Percentiles rank a stretch among this genome's conserved stretches.
Conservation (phyloP, 2,329 filamentous ascomycete species). For the Pyrenophora graminea region DNA sequence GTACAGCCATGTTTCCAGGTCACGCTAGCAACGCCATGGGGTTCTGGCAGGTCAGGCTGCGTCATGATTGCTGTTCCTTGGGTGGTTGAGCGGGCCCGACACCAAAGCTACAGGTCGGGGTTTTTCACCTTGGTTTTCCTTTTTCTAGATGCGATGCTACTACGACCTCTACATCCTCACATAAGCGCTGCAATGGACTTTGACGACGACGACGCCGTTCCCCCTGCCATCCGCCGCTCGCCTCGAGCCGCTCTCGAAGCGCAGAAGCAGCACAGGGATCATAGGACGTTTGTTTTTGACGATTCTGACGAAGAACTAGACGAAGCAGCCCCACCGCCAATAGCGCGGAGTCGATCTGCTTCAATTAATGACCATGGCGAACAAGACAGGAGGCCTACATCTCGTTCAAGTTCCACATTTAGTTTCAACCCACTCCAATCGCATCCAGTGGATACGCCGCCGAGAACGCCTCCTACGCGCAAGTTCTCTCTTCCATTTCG, state of each 20-base stretch:
- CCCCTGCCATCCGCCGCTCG: slow-evolving; percentile 26
- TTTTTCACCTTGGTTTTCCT: slow-evolving; percentile 4
- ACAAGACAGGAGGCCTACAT: background rate
- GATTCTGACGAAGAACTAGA: slow-evolving; percentile 20
- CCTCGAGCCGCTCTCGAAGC: slow-evolving; percentile 24
- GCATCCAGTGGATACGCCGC: slow-evolving; percentile 20
- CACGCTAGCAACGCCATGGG: slow-evolving; percentile 10
- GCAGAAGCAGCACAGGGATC: slow-evolving; percentile 15
- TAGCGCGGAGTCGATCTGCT: slow-evolving; percentile 19
- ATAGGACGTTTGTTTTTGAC: slow-evolving; percentile 14
- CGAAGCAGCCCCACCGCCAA: slow-evolving; percentile 25
- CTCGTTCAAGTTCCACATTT: slow-evolving; percentile 13
- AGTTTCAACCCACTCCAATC: slow-evolving; percentile 26
- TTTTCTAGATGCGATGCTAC: slow-evolving; percentile 2
- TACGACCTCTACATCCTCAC: slow-evolving; percentile 9
- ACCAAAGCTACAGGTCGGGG: slow-evolving; percentile 5
- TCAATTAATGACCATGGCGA: slow-evolving; percentile 9
- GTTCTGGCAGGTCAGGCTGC: slow-evolving; percentile 12
- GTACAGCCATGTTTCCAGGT: slow-evolving; percentile 9
- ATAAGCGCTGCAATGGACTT: slow-evolving; percentile 20
- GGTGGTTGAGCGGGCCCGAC: slow-evolving; percentile 5
- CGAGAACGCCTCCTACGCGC: slow-evolving; percentile 9
- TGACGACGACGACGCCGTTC: slow-evolving; percentile 21
- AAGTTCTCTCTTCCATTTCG: slow-evolving; percentile 29
- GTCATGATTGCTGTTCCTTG: slow-evolving; percentile 10